A percentile compares a stretch with the other conserved stretches of the same genome.
phyloP scores from a whole-genome alignment of 805 yeast species.

The Teunomyces tritomae region DNA sequence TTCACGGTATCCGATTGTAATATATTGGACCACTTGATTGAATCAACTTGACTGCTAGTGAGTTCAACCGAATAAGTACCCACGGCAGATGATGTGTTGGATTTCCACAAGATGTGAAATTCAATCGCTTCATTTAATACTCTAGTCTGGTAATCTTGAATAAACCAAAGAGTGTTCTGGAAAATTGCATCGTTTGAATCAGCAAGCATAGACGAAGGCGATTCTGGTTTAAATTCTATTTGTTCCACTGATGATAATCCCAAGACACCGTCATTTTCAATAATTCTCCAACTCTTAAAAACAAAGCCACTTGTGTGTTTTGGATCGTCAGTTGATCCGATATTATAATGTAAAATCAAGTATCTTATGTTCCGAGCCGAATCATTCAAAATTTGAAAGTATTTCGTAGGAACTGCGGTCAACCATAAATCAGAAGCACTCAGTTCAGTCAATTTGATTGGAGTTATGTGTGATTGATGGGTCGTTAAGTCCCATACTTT shows the following conservation, averaged over 20 bases:
- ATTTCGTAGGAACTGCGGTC: constrained; percentile 28
- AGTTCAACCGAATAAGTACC: constrained; percentile 14
- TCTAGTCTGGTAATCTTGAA: constrained; percentile 34
- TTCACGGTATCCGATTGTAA: constrained; percentile 10
- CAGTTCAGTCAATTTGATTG: constrained; percentile 15
- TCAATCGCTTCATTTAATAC: background rate
- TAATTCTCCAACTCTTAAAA: constrained; percentile 24
- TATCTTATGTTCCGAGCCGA: constrained; percentile 7
- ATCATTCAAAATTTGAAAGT: constrained; percentile 19
- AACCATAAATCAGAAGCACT: constrained; percentile 21
- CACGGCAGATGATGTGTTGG: constrained; percentile 51
- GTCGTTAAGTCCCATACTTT: constrained; percentile 58
- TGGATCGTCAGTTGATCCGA: constrained; percentile 11
- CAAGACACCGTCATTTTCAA: constrained; percentile 1
- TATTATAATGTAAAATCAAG: constrained; percentile 16
- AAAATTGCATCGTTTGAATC: constrained; percentile 1
- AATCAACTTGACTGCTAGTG: constrained; percentile 12
- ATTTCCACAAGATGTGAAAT: constrained; percentile 56
- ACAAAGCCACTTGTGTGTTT: constrained; percentile 12
- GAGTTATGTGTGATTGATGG: constrained; percentile 22
- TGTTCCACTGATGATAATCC: constrained; percentile 11
- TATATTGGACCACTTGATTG: constrained; percentile 15
- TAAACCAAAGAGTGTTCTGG: constrained; percentile 37
- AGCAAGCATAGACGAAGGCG: constrained; percentile 8
- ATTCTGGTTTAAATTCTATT: constrained; percentile 19